Conservation (phyloP, 1,284 basidiomycete genomes). For the Fomitopsis pinicola region DNA sequence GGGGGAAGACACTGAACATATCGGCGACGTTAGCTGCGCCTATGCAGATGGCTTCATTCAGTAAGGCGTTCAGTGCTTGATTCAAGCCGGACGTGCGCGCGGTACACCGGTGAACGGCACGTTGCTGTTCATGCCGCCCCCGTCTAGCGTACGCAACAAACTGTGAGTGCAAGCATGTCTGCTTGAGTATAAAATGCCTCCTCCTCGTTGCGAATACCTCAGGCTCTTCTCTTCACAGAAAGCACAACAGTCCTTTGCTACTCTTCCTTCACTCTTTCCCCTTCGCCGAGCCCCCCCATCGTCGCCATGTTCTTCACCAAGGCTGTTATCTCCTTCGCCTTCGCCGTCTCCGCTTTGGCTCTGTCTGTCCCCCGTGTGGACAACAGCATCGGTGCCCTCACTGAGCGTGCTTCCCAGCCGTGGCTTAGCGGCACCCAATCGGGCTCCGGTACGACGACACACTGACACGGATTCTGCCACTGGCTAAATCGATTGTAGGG, state of each 20-base stretch:
- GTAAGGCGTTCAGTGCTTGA: no score
- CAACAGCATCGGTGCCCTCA: not conserved
- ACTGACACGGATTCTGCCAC: not conserved
- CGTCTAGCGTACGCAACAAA: not conserved
- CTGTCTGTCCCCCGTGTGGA: not conserved
- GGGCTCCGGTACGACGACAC: not conserved
- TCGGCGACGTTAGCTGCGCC: no score
- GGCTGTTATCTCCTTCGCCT: not conserved
- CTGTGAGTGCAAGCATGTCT: not conserved
- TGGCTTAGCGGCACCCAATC: not conserved
- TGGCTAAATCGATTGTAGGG: not conserved
- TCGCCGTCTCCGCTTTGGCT: not conserved
- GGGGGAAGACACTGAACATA: no score
- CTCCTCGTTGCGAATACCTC: not conserved
- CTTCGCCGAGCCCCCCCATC: no score
- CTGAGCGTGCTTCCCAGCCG: not conserved
- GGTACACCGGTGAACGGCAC: no score
- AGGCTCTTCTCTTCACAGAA: not conserved
- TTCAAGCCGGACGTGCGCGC: no score
- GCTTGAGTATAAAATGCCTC: not conserved
- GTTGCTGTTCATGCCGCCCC: no score
- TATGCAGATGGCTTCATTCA: no score
- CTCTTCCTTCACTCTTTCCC: not conserved
- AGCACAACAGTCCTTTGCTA: not conserved
- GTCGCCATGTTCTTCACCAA: not conserved